Conservation (phyloP, 2,329 filamentous ascomycete species). For the Onygena corvina region DNA sequence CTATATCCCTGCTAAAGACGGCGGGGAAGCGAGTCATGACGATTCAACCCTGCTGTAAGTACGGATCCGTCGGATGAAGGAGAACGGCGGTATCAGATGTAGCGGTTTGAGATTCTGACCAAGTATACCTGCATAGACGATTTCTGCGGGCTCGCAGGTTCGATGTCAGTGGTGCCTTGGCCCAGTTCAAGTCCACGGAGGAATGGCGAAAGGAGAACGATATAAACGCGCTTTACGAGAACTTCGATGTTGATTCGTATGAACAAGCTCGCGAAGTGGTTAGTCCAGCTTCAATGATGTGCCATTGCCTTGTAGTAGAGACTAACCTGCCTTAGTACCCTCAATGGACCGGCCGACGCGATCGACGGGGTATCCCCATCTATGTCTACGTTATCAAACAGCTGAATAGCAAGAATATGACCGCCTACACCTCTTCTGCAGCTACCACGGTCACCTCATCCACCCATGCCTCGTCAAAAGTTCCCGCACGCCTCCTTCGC, state of each 20-base stretch:
- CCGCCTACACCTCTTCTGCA: conserved; percentile 54
- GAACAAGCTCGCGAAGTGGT: conserved; percentile 64
- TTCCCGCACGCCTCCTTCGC: conserved; percentile 62
- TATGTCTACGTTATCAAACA: conserved; percentile 81
- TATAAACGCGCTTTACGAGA: conserved; percentile 67
- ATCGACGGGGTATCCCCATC: conserved; percentile 80
- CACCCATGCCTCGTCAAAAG: conserved; percentile 46
- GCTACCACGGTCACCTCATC: conserved; percentile 41
- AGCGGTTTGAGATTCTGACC: background rate
- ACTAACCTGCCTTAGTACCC: conserved; percentile 52
- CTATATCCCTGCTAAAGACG: conserved; percentile 28
- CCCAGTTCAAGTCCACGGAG: conserved; percentile 79
- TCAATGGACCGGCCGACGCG: conserved; percentile 86
- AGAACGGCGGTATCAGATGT: too few species aligned
- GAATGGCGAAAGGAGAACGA: conserved; percentile 72
- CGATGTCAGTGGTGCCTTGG: conserved; percentile 61
- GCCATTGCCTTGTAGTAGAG: background rate
- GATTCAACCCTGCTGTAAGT: conserved; percentile 39
- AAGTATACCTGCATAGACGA: conserved; percentile 43
- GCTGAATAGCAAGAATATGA: conserved; percentile 69
- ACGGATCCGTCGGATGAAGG: too few species aligned
- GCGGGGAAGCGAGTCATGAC: conserved; percentile 33
- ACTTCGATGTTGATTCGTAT: conserved; percentile 74
- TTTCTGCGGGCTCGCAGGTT: conserved; percentile 79
- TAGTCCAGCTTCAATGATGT: conserved; percentile 22